Base-by-base conservation (phyloP, 2,329 filamentous ascomycete genomes). In the Chrysosphaeria jannelii region DNA sequence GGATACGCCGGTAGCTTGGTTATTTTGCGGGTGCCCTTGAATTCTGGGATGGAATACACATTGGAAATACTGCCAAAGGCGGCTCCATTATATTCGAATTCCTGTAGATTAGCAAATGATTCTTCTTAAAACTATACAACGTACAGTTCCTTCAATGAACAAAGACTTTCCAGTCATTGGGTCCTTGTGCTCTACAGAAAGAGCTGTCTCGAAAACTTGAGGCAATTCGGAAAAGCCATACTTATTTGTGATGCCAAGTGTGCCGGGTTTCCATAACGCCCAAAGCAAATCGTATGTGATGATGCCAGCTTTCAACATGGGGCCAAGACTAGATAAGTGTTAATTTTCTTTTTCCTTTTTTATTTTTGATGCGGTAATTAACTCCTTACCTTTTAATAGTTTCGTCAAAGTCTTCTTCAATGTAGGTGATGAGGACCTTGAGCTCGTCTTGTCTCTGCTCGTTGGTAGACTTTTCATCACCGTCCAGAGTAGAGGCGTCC, bases 231-330 rank as follows among this genome's bases (percentile, higher is more conserved):
- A 46, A 17, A 61, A 64, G 3, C 70, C 70, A 30, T 89, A 89
- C 0, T 72, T 81, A 0, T 62, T 59, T 0, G 68, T 62, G 38
- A 69, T 81, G 1, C 63, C 68, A 11, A 89, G 57, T 0, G 72
- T 76, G 34, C 76, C 72, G 0, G 78, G 78, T 36, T 85, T 88
- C 56, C 71, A 88, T 4, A 90, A 46, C 0, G 76, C 75, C 78
- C 78, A 89, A 1, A 88, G 48, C 3, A 88, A 53, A 27, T 90
- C 75, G 34, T 79, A 90, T 0, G 75, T 88, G 38, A 89, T 88
- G 21, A 76, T 63, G 6, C 75, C 74, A 15, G 67, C 70, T 31
- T 76, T 59, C 2, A 89, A 50, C 44, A 90, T 61, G 0, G 75
- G 71, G 33, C 78, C 68, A 0, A 90, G 52, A 2, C 67, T 71